These are phyloP conservation scores for Phoma sp. DNA, from an alignment of 2,329 filamentous ascomycete species.

Conservation along the genomic window DNA sequence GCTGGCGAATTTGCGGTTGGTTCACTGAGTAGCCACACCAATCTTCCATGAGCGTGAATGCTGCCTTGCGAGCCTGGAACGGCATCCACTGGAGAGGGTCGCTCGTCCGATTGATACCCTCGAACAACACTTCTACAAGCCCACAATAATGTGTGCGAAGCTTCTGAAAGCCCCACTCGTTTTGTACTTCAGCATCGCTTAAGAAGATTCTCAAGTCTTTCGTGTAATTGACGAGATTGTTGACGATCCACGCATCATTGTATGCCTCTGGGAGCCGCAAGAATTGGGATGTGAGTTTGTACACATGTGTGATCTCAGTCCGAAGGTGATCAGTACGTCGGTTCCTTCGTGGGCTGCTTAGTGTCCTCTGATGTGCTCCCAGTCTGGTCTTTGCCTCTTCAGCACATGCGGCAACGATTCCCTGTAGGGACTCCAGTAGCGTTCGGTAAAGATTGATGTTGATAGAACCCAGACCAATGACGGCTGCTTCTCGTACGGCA, in stretches of 20 bases:
- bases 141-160: constrained; percentile 93
- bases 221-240: constrained; percentile 86
- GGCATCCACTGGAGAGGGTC: constrained; percentile 95
- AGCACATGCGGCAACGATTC: constrained; percentile 83
- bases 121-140: constrained; percentile 89
- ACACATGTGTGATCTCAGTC: constrained; percentile 95
- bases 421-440: constrained; percentile 86
- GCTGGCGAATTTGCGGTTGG: constrained; percentile 78
- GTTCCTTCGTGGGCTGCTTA: constrained; percentile 78
- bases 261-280: constrained; percentile 79
- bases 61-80: constrained; percentile 93
- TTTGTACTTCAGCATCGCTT: constrained; percentile 93
- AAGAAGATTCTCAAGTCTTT: constrained; percentile 93
- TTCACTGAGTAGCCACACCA: constrained; percentile 99
- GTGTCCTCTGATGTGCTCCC: constrained; percentile 76
- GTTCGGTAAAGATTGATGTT: constrained; percentile 93
- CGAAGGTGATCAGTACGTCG: constrained; percentile 84
- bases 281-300: constrained; percentile 91
- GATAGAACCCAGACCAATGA: constrained; percentile 90
- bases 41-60: constrained; percentile 96
- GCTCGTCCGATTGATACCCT: constrained; percentile 83
- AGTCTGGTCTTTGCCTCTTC: constrained; percentile 87
- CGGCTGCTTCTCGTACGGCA: constrained; percentile 87
- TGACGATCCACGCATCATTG: constrained; percentile 88
- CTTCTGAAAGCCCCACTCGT: constrained; percentile 92